Percentiles rank a stretch among this genome's conserved stretches.
Evolutionary conservation across 2,329 filamentous ascomycete species (phyloP).

Genomic region (Ophiocordyceps camponoti-floridani): DNA sequence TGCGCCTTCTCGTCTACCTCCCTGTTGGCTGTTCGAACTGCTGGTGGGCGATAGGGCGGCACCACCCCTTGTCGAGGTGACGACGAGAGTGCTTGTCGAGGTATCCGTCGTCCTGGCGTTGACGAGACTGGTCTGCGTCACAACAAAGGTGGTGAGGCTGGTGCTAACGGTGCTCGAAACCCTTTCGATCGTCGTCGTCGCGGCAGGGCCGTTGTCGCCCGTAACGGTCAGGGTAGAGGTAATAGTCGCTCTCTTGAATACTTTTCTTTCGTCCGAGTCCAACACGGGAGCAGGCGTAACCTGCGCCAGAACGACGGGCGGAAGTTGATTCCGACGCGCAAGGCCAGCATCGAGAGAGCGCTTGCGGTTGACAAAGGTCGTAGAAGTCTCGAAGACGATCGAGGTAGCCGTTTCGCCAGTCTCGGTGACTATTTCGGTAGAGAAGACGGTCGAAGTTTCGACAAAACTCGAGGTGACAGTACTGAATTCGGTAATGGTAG

Average conservation of each 20-base stretch:
- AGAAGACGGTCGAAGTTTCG: slow-evolving; percentile 16
- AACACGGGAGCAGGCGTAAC: slow-evolving; percentile 2
- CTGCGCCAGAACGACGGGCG: slow-evolving; percentile 4
- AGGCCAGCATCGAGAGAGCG: slow-evolving; percentile 7
- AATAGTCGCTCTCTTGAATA: slow-evolving; percentile 17
- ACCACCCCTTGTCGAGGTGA: slow-evolving; percentile 15
- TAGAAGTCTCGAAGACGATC: slow-evolving; percentile 16
- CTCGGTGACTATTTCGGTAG: slow-evolving; percentile 18
- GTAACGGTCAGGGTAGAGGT: slow-evolving; percentile 15
- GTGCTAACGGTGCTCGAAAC: slow-evolving; percentile 12
- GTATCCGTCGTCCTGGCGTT: slow-evolving; percentile 20
- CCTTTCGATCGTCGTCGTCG: slow-evolving; percentile 11
- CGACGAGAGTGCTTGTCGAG: slow-evolving; percentile 16
- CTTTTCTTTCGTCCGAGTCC: slow-evolving; percentile 2
- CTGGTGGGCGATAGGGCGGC: slow-evolving; percentile 9
- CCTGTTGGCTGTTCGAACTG: slow-evolving; percentile 2
- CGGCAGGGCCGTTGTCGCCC: slow-evolving; percentile 6
- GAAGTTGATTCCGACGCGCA: slow-evolving; percentile 8
- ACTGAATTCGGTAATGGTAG: slow-evolving; percentile 13
- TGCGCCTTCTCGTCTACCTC: slow-evolving; percentile 1
- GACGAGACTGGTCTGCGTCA: slow-evolving; percentile 14
- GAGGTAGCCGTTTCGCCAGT: slow-evolving; percentile 16
- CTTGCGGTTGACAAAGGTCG: slow-evolving; percentile 10
- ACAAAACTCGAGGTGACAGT: slow-evolving; percentile 14
- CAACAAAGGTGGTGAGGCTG: slow-evolving; percentile 13